Evolutionary conservation across 495 filamentous ascomycete genomes (phyloP).

Genomic region (Xylaria scruposa): DNA sequence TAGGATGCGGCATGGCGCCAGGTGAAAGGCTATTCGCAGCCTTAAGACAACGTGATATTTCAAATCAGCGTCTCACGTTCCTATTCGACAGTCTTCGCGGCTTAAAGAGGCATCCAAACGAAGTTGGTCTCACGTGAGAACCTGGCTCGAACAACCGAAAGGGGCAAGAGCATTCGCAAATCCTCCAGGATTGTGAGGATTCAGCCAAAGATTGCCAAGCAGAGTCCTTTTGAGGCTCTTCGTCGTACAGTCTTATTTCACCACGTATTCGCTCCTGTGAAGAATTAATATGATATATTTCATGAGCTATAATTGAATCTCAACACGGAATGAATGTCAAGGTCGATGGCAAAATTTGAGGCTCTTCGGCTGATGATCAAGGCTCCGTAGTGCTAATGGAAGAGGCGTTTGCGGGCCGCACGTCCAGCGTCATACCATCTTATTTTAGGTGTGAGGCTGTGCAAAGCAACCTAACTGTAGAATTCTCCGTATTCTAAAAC

Average conservation of each 20-base stretch:
- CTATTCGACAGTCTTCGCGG: not conserved
- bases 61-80: slow-evolving; percentile 12
- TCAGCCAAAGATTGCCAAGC: not conserved
- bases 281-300: not conserved
- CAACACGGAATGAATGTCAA: not conserved
- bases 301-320: too few species aligned
- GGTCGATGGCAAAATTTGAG: not conserved
- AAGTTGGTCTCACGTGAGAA: slow-evolving; percentile 12
- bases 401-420: slow-evolving; percentile 2
- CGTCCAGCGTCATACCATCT: not conserved
- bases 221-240: not conserved
- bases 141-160: not conserved
- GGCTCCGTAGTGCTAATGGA: not conserved
- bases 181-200: slow-evolving; percentile 15
- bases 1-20: not conserved
- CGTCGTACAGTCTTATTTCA: not conserved
- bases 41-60: slow-evolving; percentile 11
- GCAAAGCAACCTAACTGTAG: not conserved
- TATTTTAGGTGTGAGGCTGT: not conserved
- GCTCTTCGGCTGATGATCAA: not conserved
- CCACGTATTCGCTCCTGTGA: not conserved
- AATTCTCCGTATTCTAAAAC: not conserved
- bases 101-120: slow-evolving; percentile 10
- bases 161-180: slow-evolving; percentile 22
- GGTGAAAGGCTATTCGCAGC: not conserved